Conservation (phyloP, 352 stramenopile species). For the Phytopythium chamaehyphon region DNA sequence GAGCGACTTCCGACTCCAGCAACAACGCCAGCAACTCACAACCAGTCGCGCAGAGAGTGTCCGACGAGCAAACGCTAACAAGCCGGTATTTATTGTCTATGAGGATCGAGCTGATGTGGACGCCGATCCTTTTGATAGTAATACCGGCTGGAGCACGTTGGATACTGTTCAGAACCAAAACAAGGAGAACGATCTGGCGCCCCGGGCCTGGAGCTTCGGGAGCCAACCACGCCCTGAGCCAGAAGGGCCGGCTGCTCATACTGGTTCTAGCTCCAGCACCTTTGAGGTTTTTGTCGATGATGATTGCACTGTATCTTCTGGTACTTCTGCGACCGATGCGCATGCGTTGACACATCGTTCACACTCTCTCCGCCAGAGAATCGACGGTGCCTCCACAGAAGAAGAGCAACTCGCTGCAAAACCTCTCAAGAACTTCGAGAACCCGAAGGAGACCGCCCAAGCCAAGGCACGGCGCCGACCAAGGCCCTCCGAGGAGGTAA, state of each 20-base stretch:
- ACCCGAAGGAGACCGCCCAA: conserved; percentile 14
- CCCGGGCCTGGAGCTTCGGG: conserved; percentile 40
- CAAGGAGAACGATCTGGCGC: conserved; percentile 70
- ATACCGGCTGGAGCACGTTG: conserved; percentile 66
- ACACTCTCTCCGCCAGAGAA: conserved; percentile 65
- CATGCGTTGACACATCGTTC: conserved; percentile 41
- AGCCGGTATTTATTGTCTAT: conserved; percentile 84
- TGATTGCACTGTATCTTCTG: conserved; percentile 37
- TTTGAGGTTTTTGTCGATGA: conserved; percentile 81
- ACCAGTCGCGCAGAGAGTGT: conserved; percentile 49
- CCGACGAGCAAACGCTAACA: conserved; percentile 60
- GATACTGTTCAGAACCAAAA: conserved; percentile 64
- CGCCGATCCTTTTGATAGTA: conserved; percentile 54
- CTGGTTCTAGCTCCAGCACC: conserved; percentile 10
- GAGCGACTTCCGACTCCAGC: conserved; percentile 46
- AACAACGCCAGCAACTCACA: conserved; percentile 62
- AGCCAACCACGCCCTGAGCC: background rate
- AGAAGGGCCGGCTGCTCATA: background rate
- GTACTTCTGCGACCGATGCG: conserved; percentile 15
- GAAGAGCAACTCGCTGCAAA: conserved; percentile 71
- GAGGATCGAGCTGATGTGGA: conserved; percentile 54
- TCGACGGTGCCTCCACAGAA: conserved; percentile 64
- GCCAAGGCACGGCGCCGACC: background rate
- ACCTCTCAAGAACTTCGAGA: conserved; percentile 75
- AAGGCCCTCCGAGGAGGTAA: conserved; percentile 16